These are phyloP conservation scores for Thelonectria rubi DNA, from an alignment of 2,329 filamentous ascomycete species.

Conservation along the genomic window DNA sequence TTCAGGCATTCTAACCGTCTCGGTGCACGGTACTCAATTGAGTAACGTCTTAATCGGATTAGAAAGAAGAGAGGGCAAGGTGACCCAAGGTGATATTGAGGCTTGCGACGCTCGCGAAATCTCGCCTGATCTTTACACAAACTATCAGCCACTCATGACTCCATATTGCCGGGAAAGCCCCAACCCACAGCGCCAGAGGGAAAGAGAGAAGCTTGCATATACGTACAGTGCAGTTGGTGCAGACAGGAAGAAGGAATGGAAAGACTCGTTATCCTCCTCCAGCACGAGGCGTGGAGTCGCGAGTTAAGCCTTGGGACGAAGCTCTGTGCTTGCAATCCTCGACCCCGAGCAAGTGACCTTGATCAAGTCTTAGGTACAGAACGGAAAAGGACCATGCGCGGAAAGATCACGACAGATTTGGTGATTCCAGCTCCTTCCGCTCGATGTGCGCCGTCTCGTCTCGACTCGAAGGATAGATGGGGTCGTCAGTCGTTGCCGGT, in stretches of 20 bases:
- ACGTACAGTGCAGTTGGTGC: slow-evolving; percentile 61
- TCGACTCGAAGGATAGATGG: slow-evolving; percentile 15
- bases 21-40: slow-evolving; percentile 28
- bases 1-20: slow-evolving; percentile 65
- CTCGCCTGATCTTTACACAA: slow-evolving; percentile 36
- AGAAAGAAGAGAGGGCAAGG: slow-evolving; percentile 15
- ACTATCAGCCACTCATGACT: slow-evolving; percentile 38
- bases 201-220: slow-evolving; percentile 54
- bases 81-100: slow-evolving; percentile 40
- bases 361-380: slow-evolving; percentile 37
- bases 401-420: slow-evolving; percentile 29
- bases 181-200: slow-evolving; percentile 29
- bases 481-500: background rate
- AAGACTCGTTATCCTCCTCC: slow-evolving; percentile 27
- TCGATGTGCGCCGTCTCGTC: slow-evolving; percentile 18
- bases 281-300: slow-evolving; percentile 32
- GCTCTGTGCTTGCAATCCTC: slow-evolving; percentile 67
- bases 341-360: slow-evolving; percentile 26
- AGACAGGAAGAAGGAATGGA: slow-evolving; percentile 34
- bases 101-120: slow-evolving; percentile 40
- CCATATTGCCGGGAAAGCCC: slow-evolving; percentile 28
- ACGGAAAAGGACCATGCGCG: slow-evolving; percentile 27
- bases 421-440: slow-evolving; percentile 35
- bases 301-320: slow-evolving; percentile 63
- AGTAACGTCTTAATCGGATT: slow-evolving; percentile 23